Evolutionary conservation across 768 basidiomycete genomes (phyloP).

Genomic region (Suillus sp.): DNA sequence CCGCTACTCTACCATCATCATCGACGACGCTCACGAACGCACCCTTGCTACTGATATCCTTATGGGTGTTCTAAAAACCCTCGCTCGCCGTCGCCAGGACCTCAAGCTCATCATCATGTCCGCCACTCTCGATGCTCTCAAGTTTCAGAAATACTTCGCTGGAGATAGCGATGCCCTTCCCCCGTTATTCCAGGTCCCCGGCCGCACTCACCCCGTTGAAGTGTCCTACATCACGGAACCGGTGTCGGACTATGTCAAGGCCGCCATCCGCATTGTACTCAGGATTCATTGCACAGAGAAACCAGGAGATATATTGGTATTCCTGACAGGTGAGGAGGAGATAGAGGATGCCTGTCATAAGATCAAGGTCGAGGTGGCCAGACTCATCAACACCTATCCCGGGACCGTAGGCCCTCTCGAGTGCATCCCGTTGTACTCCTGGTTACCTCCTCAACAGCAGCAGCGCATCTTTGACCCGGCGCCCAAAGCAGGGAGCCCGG

Average conservation of each 20-base stretch:
- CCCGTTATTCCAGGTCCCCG: conserved; percentile 89
- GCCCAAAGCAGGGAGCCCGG: conserved; percentile 59
- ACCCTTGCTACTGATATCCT: conserved; percentile 97
- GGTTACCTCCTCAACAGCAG: conserved; percentile 91
- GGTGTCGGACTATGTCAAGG: conserved; percentile 95
- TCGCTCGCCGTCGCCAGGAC: conserved; percentile 80
- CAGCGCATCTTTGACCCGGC: conserved; percentile 95
- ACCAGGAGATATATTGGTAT: conserved; percentile 88
- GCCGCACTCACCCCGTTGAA: conserved; percentile 93
- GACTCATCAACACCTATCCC: conserved; percentile 70
- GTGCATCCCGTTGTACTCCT: conserved; percentile 94
- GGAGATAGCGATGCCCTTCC: conserved; percentile 47
- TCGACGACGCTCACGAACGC: conserved; percentile 98
- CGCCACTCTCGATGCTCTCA: conserved; percentile 93
- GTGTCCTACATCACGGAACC: conserved; percentile 93
- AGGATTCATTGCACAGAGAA: conserved; percentile 98
- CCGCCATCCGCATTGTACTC: conserved; percentile 92
- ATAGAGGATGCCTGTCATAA: conserved; percentile 96
- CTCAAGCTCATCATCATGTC: conserved; percentile 99
- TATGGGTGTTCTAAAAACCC: conserved; percentile 91
- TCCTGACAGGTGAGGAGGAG: conserved; percentile 98
- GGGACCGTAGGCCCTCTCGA: conserved; percentile 81
- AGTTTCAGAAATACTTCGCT: conserved; percentile 95
- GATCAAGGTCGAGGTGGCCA: conserved; percentile 89
- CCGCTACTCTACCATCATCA: conserved; percentile 95